Percentiles rank a stretch among this genome's conserved stretches.
phyloP scores from a whole-genome alignment of 2,329 filamentous ascomycete genomes.

The Aspergillus sp. region DNA sequence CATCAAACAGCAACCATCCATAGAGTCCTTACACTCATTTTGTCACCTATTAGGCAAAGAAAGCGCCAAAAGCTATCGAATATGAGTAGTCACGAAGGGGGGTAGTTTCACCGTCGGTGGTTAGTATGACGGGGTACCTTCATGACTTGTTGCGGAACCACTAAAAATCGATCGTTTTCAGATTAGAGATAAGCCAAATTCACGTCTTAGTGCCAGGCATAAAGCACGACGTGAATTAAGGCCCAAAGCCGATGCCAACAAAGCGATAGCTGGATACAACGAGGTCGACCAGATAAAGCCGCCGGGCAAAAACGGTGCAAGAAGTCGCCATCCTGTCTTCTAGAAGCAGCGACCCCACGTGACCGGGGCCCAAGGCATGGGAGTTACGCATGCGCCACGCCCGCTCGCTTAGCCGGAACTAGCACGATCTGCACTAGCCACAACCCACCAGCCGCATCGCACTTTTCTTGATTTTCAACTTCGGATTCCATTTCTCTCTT shows the following conservation, averaged over 20 bases:
- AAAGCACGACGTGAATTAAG: neutral
- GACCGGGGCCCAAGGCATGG: constrained; percentile 11
- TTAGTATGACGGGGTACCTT: constrained; percentile 40
- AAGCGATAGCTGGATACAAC: constrained; percentile 3
- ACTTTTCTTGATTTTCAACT: constrained; percentile 40
- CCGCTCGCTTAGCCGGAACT: constrained; percentile 38
- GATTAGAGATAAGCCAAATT: constrained; percentile 17
- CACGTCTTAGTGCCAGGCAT: constrained; percentile 9
- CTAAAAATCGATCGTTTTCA: constrained; percentile 17
- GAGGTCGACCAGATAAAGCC: constrained; percentile 12
- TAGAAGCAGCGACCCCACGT: constrained; percentile 32
- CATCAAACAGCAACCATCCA: neutral
- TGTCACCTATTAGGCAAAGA: constrained; percentile 9
- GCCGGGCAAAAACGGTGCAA: constrained; percentile 14
- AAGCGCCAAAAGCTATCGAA: constrained; percentile 6
- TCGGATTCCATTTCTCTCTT: constrained; percentile 32
- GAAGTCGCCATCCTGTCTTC: constrained; percentile 25
- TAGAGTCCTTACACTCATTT: constrained; percentile 42
- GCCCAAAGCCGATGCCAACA: neutral
- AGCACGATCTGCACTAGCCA: constrained; percentile 31
- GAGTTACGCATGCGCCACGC: constrained; percentile 29
- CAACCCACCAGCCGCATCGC: constrained; percentile 36
- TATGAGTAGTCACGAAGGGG: constrained; percentile 18
- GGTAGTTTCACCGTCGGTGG: constrained; percentile 40
- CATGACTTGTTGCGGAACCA: constrained; percentile 40